Evolutionary conservation across 768 basidiomycete species (phyloP).

Genomic region (Lentinula lateritia): DNA sequence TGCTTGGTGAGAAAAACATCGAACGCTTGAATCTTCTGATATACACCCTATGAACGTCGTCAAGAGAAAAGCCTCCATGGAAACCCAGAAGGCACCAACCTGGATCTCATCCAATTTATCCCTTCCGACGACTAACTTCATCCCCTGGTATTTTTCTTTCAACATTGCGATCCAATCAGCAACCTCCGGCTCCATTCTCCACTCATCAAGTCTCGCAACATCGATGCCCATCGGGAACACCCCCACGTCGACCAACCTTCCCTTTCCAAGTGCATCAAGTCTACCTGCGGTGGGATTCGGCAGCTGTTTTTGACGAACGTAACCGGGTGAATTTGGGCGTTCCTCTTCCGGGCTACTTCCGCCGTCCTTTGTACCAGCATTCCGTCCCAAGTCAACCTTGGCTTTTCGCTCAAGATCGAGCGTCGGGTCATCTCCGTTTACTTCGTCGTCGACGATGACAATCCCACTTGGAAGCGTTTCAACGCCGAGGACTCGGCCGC

Average conservation of each 20-base stretch:
- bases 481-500: slow-evolving; percentile 69
- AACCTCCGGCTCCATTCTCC: slow-evolving; percentile 75
- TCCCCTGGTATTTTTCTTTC: slow-evolving; percentile 77
- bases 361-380: background rate
- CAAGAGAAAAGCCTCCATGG: background rate
- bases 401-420: slow-evolving; percentile 14
- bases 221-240: slow-evolving; percentile 93
- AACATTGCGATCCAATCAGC: slow-evolving; percentile 76
- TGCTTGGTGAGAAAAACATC: slow-evolving; percentile 75
- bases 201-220: slow-evolving; percentile 58
- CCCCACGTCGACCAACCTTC: slow-evolving; percentile 76
- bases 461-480: slow-evolving; percentile 85
- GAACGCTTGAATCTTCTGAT: slow-evolving; percentile 80
- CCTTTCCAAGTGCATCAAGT: slow-evolving; percentile 23
- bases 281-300: background rate
- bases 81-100: slow-evolving; percentile 20
- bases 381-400: slow-evolving; percentile 13
- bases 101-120: slow-evolving; percentile 89
- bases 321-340: background rate
- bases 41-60: slow-evolving; percentile 50
- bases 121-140: slow-evolving; percentile 82
- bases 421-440: slow-evolving; percentile 14
- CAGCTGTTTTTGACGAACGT: background rate
- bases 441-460: slow-evolving; percentile 42
- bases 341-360: background rate